These are phyloP conservation scores for Termitomyces sp. DNA, from an alignment of 768 basidiomycete genomes.

Conservation along the genomic window DNA sequence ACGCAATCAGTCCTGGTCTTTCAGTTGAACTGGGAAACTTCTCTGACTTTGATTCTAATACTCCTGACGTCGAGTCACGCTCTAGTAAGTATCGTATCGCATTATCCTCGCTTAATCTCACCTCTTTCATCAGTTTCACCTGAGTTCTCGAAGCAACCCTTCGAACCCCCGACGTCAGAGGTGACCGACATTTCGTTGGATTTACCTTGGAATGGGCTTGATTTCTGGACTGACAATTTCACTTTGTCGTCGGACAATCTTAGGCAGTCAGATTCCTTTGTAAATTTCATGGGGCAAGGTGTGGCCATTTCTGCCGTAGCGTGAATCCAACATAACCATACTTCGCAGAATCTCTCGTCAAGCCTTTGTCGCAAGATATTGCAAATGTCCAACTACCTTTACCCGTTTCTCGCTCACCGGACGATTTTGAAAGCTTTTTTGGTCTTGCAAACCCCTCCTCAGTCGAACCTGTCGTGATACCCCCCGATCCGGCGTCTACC, in stretches of 20 bases:
- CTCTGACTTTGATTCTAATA: slow-evolving; percentile 11
- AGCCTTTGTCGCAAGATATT: slow-evolving; percentile 1
- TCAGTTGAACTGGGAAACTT: slow-evolving; percentile 28
- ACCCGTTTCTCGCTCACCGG: neutral
- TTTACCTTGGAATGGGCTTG: neutral
- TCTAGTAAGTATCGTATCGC: neutral
- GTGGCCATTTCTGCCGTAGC: neutral
- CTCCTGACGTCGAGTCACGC: neutral
- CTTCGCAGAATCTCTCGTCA: neutral
- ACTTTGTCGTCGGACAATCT: neutral
- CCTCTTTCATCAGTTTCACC: neutral
- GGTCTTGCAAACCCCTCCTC: neutral
- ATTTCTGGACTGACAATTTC: neutral
- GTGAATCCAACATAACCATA: neutral
- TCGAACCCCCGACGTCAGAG: neutral
- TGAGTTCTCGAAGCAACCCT: neutral
- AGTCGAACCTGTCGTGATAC: neutral
- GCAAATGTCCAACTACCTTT: neutral
- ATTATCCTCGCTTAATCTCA: neutral
- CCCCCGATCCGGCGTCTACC: neutral
- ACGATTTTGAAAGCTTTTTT: neutral
- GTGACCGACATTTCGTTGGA: neutral
- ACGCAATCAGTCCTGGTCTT: slow-evolving; percentile 19
- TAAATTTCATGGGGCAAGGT: neutral
- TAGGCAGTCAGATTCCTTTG: neutral